These are phyloP conservation scores for Conticribra weissflogii DNA, from an alignment of 108 stramenopile genomes.

Conservation along the genomic window DNA sequence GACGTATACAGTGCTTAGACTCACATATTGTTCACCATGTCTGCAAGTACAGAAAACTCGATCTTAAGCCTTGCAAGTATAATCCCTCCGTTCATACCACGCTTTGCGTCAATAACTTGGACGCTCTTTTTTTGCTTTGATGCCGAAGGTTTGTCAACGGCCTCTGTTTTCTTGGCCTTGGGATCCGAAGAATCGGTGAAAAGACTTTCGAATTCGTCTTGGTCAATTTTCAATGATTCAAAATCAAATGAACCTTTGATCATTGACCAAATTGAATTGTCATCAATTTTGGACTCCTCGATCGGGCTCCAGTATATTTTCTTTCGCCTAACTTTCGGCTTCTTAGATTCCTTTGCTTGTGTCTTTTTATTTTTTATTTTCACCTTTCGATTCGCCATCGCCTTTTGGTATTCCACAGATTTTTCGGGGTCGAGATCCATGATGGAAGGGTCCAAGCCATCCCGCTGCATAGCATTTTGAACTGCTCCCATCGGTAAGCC, in stretches of 20 bases:
- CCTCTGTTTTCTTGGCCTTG: slow-evolving; percentile 64
- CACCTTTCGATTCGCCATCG: slow-evolving; percentile 34
- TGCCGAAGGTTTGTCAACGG: slow-evolving; percentile 29
- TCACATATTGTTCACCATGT: slow-evolving; percentile 79
- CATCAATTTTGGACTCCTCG: slow-evolving; percentile 72
- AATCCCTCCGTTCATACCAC: slow-evolving; percentile 93
- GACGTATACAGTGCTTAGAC: too few relatives aligned
- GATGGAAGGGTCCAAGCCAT: slow-evolving; percentile 60
- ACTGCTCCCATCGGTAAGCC: slow-evolving; percentile 83
- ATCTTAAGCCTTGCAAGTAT: slow-evolving; percentile 80
- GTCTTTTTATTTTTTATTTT: slow-evolving; percentile 50
- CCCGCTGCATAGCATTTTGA: slow-evolving; percentile 39
- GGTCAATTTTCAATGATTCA: slow-evolving; percentile 75
- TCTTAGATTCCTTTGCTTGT: slow-evolving; percentile 33
- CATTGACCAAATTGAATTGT: slow-evolving; percentile 87
- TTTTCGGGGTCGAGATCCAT: slow-evolving; percentile 83
- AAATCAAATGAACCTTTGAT: slow-evolving; percentile 70
- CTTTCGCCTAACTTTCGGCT: slow-evolving; percentile 80
- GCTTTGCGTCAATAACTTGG: slow-evolving; percentile 89
- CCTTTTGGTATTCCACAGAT: slow-evolving; percentile 58
- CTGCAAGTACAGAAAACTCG: slow-evolving; percentile 65
- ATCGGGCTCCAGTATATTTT: slow-evolving; percentile 93
- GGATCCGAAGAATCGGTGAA: slow-evolving; percentile 84
- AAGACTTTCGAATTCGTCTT: slow-evolving; percentile 87
- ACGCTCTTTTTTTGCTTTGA: slow-evolving; percentile 78